These are phyloP conservation scores for Goffeauzyma gilvescens DNA, from an alignment of 768 basidiomycete species.

Conservation along the genomic window DNA sequence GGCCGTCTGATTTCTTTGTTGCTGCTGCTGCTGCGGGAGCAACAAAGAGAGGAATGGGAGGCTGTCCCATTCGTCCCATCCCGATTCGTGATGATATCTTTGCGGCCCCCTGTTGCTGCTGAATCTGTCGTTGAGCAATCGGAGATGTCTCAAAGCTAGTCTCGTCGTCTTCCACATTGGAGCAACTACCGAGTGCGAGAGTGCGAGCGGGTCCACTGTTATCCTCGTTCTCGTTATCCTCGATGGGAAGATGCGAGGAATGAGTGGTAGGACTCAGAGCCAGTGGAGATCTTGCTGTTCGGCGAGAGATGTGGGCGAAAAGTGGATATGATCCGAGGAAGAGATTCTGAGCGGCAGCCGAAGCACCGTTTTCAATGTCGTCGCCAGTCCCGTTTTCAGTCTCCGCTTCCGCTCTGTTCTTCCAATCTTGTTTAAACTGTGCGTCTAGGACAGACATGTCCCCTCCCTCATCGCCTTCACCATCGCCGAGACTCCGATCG, in stretches of 20 bases:
- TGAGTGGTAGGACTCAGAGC: too few relatives aligned
- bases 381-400: not conserved
- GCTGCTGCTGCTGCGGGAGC: too few relatives aligned
- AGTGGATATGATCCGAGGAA: conserved; percentile 2
- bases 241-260: too few relatives aligned
- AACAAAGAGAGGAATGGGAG: too few relatives aligned
- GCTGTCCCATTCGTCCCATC: not conserved
- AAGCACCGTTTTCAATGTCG: too few relatives aligned
- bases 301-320: too few relatives aligned
- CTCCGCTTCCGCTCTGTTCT: not conserved
- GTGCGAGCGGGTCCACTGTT: conserved; percentile 4
- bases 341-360: conserved; percentile 1
- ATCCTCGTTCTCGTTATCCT: conserved; percentile 8
- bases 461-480: too few relatives aligned
- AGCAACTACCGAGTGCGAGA: too few relatives aligned
- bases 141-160: conserved; percentile 1
- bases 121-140: not conserved
- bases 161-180: too few relatives aligned
- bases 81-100: not conserved
- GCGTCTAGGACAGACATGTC: conserved; percentile 3
- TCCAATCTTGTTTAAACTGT: conserved; percentile 3
- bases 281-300: not conserved
- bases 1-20: too few relatives aligned
- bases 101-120: not conserved
- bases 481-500: conserved; percentile 3